Base-by-base conservation (phyloP, 257 asterid genomes). In the Avicennia marina region DNA sequence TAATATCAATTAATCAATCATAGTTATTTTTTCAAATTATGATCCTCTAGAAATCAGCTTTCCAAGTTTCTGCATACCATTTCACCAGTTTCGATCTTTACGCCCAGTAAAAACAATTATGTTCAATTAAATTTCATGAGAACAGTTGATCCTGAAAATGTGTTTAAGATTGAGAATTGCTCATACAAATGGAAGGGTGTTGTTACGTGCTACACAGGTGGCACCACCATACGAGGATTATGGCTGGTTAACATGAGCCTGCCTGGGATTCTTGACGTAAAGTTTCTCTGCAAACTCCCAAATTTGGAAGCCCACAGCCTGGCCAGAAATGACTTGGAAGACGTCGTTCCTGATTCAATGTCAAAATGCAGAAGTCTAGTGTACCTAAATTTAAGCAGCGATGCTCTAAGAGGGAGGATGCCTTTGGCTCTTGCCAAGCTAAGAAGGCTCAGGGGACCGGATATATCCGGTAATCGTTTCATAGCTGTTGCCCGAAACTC, bases 71-170 rank as follows among this genome's bases (percentile, higher is more conserved):
- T n/a, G n/a, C n/a, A n/a, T n/a, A n/a, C n/a, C n/a, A n/a, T n/a
- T n/a, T n/a, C n/a, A n/a, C n/a, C n/a, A n/a, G n/a, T n/a, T n/a
- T n/a, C n/a, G n/a, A n/a, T n/a, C n/a, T n/a, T n/a, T n/a, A n/a
- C n/a, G n/a, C n/a, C n/a, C n/a, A n/a, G n/a, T n/a, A n/a, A n/a
- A n/a, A n/a, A n/a, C n/a, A n/a, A n/a, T n/a, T n/a, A n/a, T n/a
- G n/a, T n/a, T n/a, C n/a, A n/a, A 17, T 27, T 55, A 50, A 44
- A 2, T 21, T 69, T 74, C 36, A 62, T 69, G 52, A 47, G 15
- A 0, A 66, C 67, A 42, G 34, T 74, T 33, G 76, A 74, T 61
- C 67, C 67, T 22, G 42, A 33, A 58, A 74, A 69, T 56, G 66
- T 51, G 4, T 21, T 60, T 22, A 31, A 45, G 15, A 33, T 64